phyloP scores from a whole-genome alignment of 257 asterid species.

The Knoxia roxburghii region DNA sequence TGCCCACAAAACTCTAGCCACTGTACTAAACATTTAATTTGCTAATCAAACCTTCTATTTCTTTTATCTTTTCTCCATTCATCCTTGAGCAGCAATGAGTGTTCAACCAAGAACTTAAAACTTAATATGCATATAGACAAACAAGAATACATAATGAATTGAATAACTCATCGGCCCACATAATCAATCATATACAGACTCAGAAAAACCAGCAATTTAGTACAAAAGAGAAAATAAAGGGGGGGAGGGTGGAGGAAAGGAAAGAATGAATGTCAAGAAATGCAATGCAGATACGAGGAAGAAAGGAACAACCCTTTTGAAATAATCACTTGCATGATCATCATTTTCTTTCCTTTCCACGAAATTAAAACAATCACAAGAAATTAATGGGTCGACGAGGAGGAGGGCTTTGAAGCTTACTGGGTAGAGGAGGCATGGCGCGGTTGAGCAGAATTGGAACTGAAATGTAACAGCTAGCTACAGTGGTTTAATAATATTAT shows the following conservation, averaged over 20 bases:
- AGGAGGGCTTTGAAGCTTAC: slow-evolving; percentile 18
- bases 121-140: too few species aligned
- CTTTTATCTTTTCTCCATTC: too few species aligned
- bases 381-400: background rate
- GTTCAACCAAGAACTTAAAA: background rate
- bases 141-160: too few species aligned
- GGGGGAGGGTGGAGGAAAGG: too few species aligned
- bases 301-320: background rate
- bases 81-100: background rate
- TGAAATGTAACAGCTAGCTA: too few species aligned
- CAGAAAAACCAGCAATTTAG: too few species aligned
- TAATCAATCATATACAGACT: too few species aligned
- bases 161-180: too few species aligned
- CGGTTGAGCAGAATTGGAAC: background rate
- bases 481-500: background rate
- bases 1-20: too few species aligned
- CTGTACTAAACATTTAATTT: too few species aligned
- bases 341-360: background rate
- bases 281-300: background rate
- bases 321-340: background rate
- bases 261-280: background rate
- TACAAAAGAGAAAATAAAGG: too few species aligned
- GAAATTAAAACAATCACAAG: background rate
- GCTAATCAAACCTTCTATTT: too few species aligned
- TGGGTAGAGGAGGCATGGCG: slow-evolving; percentile 15